phyloP scores from a whole-genome alignment of 345 rosid species.

The Salix koriyanagi region DNA sequence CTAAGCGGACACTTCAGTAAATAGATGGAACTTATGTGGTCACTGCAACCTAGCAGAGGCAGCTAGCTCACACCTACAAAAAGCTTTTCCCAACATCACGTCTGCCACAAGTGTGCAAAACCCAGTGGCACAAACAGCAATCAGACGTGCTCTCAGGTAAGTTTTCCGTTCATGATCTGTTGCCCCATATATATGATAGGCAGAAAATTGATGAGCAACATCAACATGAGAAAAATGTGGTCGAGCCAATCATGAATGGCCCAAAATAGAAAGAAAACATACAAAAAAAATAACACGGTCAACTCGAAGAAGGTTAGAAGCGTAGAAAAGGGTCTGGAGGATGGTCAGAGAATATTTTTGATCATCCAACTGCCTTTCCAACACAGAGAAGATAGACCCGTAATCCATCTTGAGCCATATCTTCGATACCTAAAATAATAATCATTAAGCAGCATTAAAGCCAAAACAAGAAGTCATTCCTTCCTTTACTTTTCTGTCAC shows the following conservation, averaged over 20 bases:
- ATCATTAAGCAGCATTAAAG: not conserved
- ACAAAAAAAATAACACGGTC: not conserved
- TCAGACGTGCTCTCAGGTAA: not conserved
- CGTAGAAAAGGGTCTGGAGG: not conserved
- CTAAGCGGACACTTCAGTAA: not conserved
- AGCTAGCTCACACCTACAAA: not conserved
- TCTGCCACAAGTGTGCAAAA: not conserved
- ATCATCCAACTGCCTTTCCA: not conserved
- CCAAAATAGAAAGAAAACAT: too few relatives aligned
- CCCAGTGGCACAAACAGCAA: not conserved
- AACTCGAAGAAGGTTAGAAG: not conserved
- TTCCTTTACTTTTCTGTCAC: not conserved
- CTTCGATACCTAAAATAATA: not conserved
- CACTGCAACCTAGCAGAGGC: not conserved
- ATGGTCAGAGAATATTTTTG: not conserved
- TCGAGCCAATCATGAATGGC: not conserved
- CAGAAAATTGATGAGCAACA: not conserved
- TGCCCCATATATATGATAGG: not conserved
- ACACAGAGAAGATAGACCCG: not conserved
- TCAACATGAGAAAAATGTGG: not conserved
- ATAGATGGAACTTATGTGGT: not conserved
- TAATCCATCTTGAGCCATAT: not conserved
- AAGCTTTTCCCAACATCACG: not conserved
- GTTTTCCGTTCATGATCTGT: not conserved
- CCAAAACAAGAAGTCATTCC: not conserved